Evolutionary conservation across 768 basidiomycete species (phyloP).

Genomic region (Kwoniella dejecticola): DNA sequence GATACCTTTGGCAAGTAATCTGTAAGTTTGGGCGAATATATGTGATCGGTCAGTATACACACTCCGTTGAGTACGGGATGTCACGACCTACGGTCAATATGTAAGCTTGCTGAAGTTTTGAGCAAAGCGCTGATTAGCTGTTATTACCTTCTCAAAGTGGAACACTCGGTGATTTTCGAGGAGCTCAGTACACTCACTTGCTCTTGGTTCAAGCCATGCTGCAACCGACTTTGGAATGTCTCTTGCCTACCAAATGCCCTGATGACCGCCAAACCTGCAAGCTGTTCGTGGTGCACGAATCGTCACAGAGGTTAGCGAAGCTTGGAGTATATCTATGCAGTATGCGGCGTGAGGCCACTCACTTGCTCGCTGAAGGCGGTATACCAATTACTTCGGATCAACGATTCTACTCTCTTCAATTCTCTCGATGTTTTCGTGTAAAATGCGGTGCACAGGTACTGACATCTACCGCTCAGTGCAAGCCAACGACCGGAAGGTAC

Average conservation of each 20-base stretch:
- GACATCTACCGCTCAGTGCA: no score
- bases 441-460: conserved; percentile 38
- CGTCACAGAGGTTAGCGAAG: not conserved
- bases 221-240: conserved; percentile 26
- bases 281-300: conserved; percentile 15
- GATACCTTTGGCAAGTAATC: conserved; percentile 9
- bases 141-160: no score
- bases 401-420: conserved; percentile 41
- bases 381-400: conserved; percentile 38
- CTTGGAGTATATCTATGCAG: not conserved
- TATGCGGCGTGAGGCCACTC: not conserved
- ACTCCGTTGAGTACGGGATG: no score
- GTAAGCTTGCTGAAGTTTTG: conserved; percentile 20
- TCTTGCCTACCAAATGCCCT: conserved; percentile 34
- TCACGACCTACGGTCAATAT: conserved; percentile 24
- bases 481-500: no score
- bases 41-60: no score
- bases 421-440: conserved; percentile 45
- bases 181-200: conserved; percentile 23
- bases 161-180: no score
- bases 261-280: conserved; percentile 40
- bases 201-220: conserved; percentile 23
- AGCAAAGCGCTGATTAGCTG: no score
- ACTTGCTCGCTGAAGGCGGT: conserved; percentile 43
- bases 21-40: not conserved